phyloP scores from a whole-genome alignment of 2,329 filamentous ascomycete species.

The Fusarium sp. region DNA sequence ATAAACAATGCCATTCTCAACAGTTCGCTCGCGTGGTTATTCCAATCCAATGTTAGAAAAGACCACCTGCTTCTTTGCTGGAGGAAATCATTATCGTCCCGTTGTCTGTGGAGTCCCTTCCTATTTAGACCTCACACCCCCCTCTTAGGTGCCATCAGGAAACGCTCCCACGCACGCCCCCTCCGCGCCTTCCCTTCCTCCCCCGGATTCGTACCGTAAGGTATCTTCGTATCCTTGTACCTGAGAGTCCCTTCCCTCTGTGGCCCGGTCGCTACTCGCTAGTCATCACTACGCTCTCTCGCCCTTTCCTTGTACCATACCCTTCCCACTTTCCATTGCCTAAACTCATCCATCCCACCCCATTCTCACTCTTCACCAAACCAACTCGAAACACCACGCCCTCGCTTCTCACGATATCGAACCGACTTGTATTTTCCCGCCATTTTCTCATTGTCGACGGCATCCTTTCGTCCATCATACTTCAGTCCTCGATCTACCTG shows the following conservation, averaged over 20 bases:
- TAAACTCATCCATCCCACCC: slow-evolving; percentile 42
- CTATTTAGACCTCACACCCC: slow-evolving; percentile 14
- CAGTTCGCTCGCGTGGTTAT: background rate
- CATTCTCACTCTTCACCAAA: slow-evolving; percentile 24
- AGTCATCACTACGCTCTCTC: slow-evolving; percentile 41
- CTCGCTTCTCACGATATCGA: slow-evolving; percentile 42
- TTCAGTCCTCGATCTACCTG: slow-evolving; percentile 11
- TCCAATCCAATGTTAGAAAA: background rate
- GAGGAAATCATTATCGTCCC: slow-evolving; percentile 36
- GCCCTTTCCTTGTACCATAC: slow-evolving; percentile 44
- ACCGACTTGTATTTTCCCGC: slow-evolving; percentile 15
- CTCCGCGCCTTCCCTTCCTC: slow-evolving; percentile 39
- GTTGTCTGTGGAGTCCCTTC: slow-evolving; percentile 23
- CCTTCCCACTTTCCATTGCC: slow-evolving; percentile 44
- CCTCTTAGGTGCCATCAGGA: slow-evolving; percentile 6
- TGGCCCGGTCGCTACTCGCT: slow-evolving; percentile 17
- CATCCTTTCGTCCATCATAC: background rate
- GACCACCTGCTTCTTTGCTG: slow-evolving; percentile 11
- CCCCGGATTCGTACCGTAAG: slow-evolving; percentile 43
- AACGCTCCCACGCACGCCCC: slow-evolving; percentile 31
- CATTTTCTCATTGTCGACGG: background rate
- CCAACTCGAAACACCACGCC: slow-evolving; percentile 46
- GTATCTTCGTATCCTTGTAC: slow-evolving; percentile 42
- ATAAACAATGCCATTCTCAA: background rate
- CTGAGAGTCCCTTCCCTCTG: slow-evolving; percentile 36